phyloP scores from a whole-genome alignment of 2,329 filamentous ascomycete species.

The Alternaria sp. region DNA sequence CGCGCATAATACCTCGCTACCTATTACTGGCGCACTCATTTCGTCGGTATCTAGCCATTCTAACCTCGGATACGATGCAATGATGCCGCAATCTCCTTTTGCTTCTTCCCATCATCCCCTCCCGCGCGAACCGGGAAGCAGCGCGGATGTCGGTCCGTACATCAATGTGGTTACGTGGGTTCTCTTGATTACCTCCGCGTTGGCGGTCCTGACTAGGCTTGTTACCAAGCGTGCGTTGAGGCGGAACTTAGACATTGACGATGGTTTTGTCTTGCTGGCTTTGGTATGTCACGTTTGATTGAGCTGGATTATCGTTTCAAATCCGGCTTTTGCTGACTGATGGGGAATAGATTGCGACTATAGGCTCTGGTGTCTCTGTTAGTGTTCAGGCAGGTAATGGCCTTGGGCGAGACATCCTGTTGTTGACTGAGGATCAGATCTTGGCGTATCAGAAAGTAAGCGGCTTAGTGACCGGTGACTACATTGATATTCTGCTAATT shows the following conservation, averaged over 20 bases:
- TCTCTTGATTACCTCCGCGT: conserved; percentile 39
- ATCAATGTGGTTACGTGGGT: conserved; percentile 46
- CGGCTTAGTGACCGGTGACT: neutral
- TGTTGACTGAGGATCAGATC: conserved; percentile 25
- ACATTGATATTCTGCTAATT: neutral
- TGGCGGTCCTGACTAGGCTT: conserved; percentile 42
- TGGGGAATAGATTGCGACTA: conserved; percentile 32
- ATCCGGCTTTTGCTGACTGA: conserved; percentile 10
- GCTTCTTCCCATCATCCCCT: conserved; percentile 29
- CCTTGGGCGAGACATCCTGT: conserved; percentile 33
- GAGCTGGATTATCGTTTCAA: neutral
- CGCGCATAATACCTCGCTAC: neutral
- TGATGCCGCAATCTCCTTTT: conserved; percentile 27
- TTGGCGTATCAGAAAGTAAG: conserved; percentile 41
- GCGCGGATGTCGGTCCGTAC: conserved; percentile 39
- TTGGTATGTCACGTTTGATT: conserved; percentile 28
- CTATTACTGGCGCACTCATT: neutral
- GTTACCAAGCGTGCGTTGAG: conserved; percentile 43
- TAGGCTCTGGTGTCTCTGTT: conserved; percentile 42
- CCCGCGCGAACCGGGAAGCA: conserved; percentile 38
- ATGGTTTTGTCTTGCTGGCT: conserved; percentile 44
- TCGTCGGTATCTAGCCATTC: conserved; percentile 16
- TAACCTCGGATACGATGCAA: conserved; percentile 28
- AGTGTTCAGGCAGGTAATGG: conserved; percentile 40
- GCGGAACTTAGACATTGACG: conserved; percentile 41